Base-by-base conservation (phyloP, 371 early-diverging fungal genomes). In the Mucor sp. region DNA sequence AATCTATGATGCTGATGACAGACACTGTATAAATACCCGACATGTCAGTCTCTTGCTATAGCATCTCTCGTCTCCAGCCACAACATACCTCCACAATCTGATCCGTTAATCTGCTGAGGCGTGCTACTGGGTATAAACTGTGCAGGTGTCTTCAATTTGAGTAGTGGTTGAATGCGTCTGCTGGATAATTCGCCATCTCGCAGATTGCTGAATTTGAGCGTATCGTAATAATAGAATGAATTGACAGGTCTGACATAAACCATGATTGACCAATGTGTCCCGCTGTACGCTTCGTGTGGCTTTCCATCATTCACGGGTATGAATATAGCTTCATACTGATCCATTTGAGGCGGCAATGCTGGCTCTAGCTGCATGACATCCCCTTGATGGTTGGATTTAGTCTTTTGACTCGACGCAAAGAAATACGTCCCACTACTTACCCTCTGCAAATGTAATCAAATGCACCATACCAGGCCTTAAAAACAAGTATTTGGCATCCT, bases 201-300 rank as follows among this genome's bases (percentile, higher is more conserved):
- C 8, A 71, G 23, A 59, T 85, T 82, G 12, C 62, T 65, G 15
- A 59, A 69, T n/a, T 63, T 68, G 43, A 85, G 56, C 39, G 81
- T 81, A 53, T 85, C 85, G 48, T 79, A 85, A 65, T 84, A 79
- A 58, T 74, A 84, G 56, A 82, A 84, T 0, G 79, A 58, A 27
- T 72, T 62, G 9, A 62, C 50, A 11, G 68, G 61, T 33, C 68
- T 64, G 17, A 78, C 30, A 67, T 69, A 85, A 2, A 85, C 81
- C 39, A 85, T 60, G 11, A 85, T 37, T 0, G 82, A 84, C 83
- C 83, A 85, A 71, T 85, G 85, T 9, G 80, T 75, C 15, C 85
- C 85, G 65, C 80, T 81, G 43, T 78, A 75, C 0, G 75, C 79
- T 19, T 60, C 50, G 8, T 67, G 23, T 4, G 80, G 81, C n/a